A percentile compares a stretch with the other conserved stretches of the same genome.
Conservation (phyloP, 2,329 filamentous ascomycete genomes). For the Fonsecaea monophora region DNA sequence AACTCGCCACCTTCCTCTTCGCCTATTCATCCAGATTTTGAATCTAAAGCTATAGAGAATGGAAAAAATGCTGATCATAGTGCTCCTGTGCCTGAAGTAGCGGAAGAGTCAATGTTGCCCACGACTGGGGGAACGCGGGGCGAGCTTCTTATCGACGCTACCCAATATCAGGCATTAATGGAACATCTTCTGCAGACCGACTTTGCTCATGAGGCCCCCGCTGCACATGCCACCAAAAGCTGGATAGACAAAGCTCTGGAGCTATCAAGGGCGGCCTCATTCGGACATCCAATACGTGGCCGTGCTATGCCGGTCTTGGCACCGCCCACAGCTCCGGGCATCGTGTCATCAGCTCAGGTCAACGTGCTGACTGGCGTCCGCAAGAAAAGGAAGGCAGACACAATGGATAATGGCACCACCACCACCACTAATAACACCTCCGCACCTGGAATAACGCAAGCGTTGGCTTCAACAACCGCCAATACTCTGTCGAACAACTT, state of each 20-base stretch:
- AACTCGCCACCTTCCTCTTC: slow-evolving; percentile 29
- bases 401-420: not conserved
- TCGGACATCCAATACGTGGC: slow-evolving; percentile 31
- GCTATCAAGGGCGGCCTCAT: slow-evolving; percentile 25
- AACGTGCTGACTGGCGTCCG: slow-evolving; percentile 37
- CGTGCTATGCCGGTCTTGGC: slow-evolving; percentile 21
- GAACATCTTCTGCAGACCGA: slow-evolving; percentile 38
- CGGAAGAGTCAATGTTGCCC: not conserved
- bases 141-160: slow-evolving; percentile 26
- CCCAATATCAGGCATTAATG: slow-evolving; percentile 35
- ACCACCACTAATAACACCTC: no score
- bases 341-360: slow-evolving; percentile 16
- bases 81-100: not conserved
- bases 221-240: slow-evolving; percentile 33
- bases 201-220: slow-evolving; percentile 35
- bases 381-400: slow-evolving; percentile 39
- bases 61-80: not conserved
- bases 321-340: slow-evolving; percentile 9
- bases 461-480: not conserved
- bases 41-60: not conserved
- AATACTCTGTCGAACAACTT: slow-evolving; percentile 30
- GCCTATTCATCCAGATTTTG: slow-evolving; percentile 4
- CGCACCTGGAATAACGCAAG: not conserved
- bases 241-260: slow-evolving; percentile 38
- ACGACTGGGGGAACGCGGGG: slow-evolving; percentile 17